Base-by-base conservation (phyloP, 805 yeast species). In the Yamadazyma laniorum region DNA sequence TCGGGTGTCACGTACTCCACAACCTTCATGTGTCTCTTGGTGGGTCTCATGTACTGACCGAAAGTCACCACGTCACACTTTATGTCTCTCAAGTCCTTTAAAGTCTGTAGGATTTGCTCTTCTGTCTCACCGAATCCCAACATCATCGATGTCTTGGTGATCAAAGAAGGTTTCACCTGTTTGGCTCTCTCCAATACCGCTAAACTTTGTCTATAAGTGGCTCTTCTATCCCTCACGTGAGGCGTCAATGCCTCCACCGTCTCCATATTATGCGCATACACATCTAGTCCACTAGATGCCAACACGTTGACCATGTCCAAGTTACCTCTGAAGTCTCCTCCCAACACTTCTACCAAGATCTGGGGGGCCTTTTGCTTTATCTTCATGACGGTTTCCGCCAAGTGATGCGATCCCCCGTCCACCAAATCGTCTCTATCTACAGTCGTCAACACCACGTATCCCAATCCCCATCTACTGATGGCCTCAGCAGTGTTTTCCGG, bases 41-140 rank as follows among this genome's bases (percentile, higher is more conserved):
- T 93, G 31, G 99, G 99, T 59, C 99, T 77, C 97, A 93, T 93
- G 63, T 93, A 93, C 65, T 93, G 99, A 25, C 99, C 99, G 64
- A 93, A 93, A 0, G 99, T 93, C 13, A 93, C 96, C 34, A 93
- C 95, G 56, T 93, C 98, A 60, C 95, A 93, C 6, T 74, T 67
- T 30, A 82, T 75, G 14, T 66, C 79, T 46, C 98, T 77, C 49
- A 95, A 69, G 58, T 87, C 95, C 45, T 62, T 71, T 53, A 93
- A 59, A 0, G 97, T 82, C 48, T 79, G 81, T 56, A 80, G 58
- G 9, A 93, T 61, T 63, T 93, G 97, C 37, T 82, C 96, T 55
- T 93, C 98, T 2, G 90, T 79, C 62, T 93, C 99, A 28, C 99
- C 99, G 42, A 93, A 77, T 5, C 99, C 99, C 34, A 93, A 75